A percentile compares a stretch with the other conserved stretches of the same genome.
These are phyloP conservation scores for Boechera divaricarpa DNA, from an alignment of 345 rosid species.

Conservation along the genomic window DNA sequence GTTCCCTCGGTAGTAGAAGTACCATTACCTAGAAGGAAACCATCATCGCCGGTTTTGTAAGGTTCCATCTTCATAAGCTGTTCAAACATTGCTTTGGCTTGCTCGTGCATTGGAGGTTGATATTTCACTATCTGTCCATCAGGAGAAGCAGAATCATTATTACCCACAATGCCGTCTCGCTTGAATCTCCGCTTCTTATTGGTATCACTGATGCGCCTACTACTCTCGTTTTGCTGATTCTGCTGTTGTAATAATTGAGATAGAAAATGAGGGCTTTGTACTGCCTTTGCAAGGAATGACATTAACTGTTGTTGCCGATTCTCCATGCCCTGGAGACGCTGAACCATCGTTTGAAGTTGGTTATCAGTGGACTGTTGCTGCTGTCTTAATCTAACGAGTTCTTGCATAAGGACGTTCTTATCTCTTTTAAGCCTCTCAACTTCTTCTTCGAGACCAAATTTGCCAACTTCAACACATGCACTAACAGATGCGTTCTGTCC, in stretches of 20 bases:
- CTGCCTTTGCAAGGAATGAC: conserved; percentile 96
- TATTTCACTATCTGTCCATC: conserved; percentile 96
- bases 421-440: conserved; percentile 98
- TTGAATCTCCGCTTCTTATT: conserved; percentile 88
- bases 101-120: conserved; percentile 79
- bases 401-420: conserved; percentile 98
- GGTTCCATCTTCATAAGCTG: conserved; percentile 71
- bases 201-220: conserved; percentile 71
- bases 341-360: conserved; percentile 87
- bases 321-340: conserved; percentile 98
- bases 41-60: conserved; percentile 52
- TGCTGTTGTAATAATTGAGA: conserved; percentile 97
- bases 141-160: conserved; percentile 53
- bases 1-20: conserved; percentile 51
- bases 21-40: conserved; percentile 57
- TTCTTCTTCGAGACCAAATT: conserved; percentile 97
- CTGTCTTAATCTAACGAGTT: conserved; percentile 90
- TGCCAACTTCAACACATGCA: conserved; percentile 97
- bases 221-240: conserved; percentile 83
- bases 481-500: conserved; percentile 78
- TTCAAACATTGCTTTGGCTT: conserved; percentile 70
- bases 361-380: conserved; percentile 92
- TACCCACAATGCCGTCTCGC: conserved; percentile 66
- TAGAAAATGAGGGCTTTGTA: conserved; percentile 90
- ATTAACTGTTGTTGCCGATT: conserved; percentile 97